These are phyloP conservation scores for Candida ipomoeae DNA, from an alignment of 805 yeast genomes.

Conservation along the genomic window DNA sequence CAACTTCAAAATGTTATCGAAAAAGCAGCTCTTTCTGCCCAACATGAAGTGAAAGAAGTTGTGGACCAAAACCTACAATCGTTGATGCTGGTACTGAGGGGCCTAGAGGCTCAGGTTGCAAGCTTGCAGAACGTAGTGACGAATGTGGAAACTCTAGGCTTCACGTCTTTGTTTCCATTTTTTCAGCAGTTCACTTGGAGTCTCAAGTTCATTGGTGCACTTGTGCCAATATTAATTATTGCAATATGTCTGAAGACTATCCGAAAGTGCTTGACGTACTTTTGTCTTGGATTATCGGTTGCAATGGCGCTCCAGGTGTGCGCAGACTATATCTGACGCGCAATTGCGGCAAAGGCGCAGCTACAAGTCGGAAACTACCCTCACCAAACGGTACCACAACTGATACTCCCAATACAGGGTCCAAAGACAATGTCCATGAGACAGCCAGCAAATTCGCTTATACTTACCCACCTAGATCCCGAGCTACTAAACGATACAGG, in stretches of 20 bases:
- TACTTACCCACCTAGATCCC: conserved; percentile 27
- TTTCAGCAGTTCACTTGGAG: background rate
- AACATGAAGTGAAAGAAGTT: background rate
- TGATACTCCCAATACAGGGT: background rate
- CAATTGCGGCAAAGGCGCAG: conserved; percentile 1
- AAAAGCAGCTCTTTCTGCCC: background rate
- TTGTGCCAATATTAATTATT: background rate
- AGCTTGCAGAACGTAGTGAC: conserved; percentile 4
- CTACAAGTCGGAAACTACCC: background rate
- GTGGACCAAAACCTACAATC: background rate
- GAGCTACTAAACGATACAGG: conserved; percentile 25
- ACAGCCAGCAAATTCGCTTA: conserved; percentile 30
- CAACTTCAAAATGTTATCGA: background rate
- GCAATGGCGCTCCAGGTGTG: conserved; percentile 3
- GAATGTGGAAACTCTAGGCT: background rate
- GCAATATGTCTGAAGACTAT: background rate
- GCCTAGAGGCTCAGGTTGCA: background rate
- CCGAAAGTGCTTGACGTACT: background rate
- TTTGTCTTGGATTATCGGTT: background rate
- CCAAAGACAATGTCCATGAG: background rate
- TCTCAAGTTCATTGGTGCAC: background rate
- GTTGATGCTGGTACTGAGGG: background rate
- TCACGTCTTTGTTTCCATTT: background rate
- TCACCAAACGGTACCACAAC: background rate
- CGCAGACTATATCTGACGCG: conserved; percentile 1